Conservation (phyloP, 2,329 filamentous ascomycete genomes). For the Celoporthe dispersa region DNA sequence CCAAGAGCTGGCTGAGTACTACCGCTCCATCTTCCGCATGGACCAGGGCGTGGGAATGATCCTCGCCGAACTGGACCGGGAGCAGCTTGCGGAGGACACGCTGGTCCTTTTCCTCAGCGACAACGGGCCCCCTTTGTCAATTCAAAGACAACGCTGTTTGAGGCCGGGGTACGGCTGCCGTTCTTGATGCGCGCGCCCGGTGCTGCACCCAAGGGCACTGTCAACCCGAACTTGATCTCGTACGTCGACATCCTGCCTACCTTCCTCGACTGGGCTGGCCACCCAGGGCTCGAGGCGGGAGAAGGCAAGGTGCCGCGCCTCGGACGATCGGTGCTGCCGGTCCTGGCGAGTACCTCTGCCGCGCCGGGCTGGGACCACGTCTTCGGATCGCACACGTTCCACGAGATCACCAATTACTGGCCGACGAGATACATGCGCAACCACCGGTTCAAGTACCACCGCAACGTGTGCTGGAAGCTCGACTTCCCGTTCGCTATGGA, state of each 20-base stretch:
- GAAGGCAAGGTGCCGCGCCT: conserved; percentile 27
- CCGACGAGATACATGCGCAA: conserved; percentile 53
- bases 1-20: conserved; percentile 49
- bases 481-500: conserved; percentile 54
- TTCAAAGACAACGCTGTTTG: conserved; percentile 55
- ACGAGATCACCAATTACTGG: conserved; percentile 55
- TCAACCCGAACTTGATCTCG: conserved; percentile 50
- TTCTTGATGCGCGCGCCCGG: conserved; percentile 46
- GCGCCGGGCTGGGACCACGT: conserved; percentile 42
- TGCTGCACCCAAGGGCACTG: conserved; percentile 31
- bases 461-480: conserved; percentile 53
- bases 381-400: conserved; percentile 57
- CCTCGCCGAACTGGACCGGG: conserved; percentile 40
- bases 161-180: conserved; percentile 50
- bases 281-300: neutral
- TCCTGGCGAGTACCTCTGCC: conserved; percentile 36
- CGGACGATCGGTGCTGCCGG: conserved; percentile 46
- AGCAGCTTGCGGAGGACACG: conserved; percentile 42
- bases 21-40: conserved; percentile 45
- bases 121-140: conserved; percentile 56
- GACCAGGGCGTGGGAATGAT: conserved; percentile 49
- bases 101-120: conserved; percentile 53
- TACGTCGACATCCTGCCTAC: conserved; percentile 53
- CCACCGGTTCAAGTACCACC: conserved; percentile 52
- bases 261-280: conserved; percentile 44